These are phyloP conservation scores for Gnomoniopsis sp. DNA, from an alignment of 2,329 filamentous ascomycete genomes.

Conservation along the genomic window DNA sequence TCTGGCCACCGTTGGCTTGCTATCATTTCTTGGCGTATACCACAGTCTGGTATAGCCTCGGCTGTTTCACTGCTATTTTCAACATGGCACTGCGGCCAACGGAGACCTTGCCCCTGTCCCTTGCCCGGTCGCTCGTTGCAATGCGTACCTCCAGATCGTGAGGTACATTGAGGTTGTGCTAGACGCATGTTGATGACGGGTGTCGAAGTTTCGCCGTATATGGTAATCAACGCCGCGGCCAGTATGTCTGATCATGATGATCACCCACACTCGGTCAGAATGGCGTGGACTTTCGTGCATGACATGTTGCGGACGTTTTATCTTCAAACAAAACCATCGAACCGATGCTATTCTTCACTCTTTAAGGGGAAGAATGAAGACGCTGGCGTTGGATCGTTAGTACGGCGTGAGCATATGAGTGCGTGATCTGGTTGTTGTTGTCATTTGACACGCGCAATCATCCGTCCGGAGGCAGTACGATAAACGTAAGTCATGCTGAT, in stretches of 20 bases:
- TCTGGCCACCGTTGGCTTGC: background rate
- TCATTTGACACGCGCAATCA: no score
- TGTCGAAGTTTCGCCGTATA: background rate
- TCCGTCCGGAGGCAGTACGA: no score
- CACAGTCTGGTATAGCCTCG: constrained; percentile 2
- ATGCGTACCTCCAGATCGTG: constrained; percentile 6
- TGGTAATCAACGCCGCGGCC: constrained; percentile 8
- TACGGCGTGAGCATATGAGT: no score
- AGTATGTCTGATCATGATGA: background rate
- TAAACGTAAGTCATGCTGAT: no score
- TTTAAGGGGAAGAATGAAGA: no score
- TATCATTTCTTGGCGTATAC: background rate
- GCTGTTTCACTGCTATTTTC: constrained; percentile 17
- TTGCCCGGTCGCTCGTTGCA: background rate
- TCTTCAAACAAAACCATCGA: background rate
- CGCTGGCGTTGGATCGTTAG: no score
- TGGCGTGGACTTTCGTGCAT: background rate
- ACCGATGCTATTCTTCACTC: background rate
- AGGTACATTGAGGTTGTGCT: constrained; percentile 3
- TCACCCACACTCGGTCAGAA: background rate
- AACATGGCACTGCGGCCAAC: background rate
- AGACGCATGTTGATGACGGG: background rate
- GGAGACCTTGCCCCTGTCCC: background rate
- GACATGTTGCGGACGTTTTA: constrained; percentile 6
- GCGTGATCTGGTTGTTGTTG: no score